These are phyloP conservation scores for Fraxinus latifolia DNA, from an alignment of 305 asterid genomes.

Conservation along the genomic window DNA sequence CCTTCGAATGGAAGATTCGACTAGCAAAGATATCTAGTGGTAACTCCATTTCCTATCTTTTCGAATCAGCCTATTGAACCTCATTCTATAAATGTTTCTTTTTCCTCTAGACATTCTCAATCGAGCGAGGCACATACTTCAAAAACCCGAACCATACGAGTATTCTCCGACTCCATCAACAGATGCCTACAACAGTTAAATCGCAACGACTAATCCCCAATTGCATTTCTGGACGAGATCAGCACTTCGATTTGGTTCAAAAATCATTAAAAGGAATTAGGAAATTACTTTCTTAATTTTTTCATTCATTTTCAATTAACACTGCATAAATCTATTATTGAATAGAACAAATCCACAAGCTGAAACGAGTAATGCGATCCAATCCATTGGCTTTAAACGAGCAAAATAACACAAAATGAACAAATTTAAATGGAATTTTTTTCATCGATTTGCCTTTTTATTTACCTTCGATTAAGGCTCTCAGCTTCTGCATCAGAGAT, in stretches of 20 bases:
- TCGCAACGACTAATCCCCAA: not conserved
- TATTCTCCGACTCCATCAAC: not conserved
- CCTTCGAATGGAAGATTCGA: not conserved
- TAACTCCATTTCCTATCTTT: not conserved
- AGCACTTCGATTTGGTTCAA: not conserved
- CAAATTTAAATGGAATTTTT: not conserved
- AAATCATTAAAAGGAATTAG: not conserved
- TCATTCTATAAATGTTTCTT: not conserved
- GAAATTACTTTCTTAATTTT: not conserved
- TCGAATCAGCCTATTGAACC: not conserved
- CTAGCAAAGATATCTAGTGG: not conserved
- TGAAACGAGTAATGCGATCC: not conserved
- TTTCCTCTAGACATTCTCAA: not conserved
- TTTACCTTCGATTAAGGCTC: constrained; percentile 64
- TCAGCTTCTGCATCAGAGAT: constrained; percentile 90
- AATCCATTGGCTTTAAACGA: not conserved
- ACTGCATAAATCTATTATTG: not conserved
- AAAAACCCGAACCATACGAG: not conserved
- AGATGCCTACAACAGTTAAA: not conserved
- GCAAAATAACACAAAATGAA: not conserved
- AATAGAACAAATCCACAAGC: not conserved
- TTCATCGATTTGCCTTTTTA: not conserved
- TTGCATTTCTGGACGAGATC: not conserved
- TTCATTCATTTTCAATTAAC: not conserved
- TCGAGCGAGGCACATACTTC: not conserved